Base-by-base conservation (phyloP, 2,329 filamentous ascomycete species). In the Sphaceloma murrayae region DNA sequence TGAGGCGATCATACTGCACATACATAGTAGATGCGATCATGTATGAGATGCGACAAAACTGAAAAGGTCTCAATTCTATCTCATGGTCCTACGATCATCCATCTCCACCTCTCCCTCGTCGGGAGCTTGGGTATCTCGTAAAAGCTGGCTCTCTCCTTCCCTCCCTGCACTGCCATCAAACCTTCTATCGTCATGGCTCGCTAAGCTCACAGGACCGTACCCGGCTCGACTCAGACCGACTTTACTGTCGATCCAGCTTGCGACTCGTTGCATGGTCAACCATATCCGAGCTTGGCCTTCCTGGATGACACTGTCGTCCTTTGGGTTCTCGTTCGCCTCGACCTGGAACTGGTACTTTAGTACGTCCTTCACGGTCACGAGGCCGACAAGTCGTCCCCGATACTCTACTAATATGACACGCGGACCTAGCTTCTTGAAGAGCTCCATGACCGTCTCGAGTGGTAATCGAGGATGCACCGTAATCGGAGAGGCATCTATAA, bases 371-470 rank as follows among this genome's bases (percentile, higher is more conserved):
- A 95, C 84, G 0, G 91, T 98, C 1, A 98, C 85, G 0, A 98
- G 72, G 0, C 91, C 91, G 0, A 75, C 77, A 2, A 98, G 72
- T 39, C 77, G 77, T 10, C 91, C 91, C 47, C 85, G 82, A 58
- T 94, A 82, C 62, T 98, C 91, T 29, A 95, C 82, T 3, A 98
- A 72, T 39, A 98, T 89, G 4, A 95, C 87, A 1, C 91, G 77
- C 0, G 89, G 91, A 0, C 91, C 91, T 60, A 98, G 93, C 67
- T 96, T 98, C 62, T 89, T 89, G 70, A 98, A 98, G 8, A 98
- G 72, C 58, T 98, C 91, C 87, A 98, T 95, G 22, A 94, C 89
- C 0, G 91, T 98, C 64, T 98, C 91, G 0, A 98, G 77, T 0
- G 89, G 84, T 1, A 96, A 76, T 1, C 86, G 79, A 0, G 91